These are phyloP conservation scores for Uronychia setigera DNA, from an alignment of 73 alveolate genomes.

Conservation along the genomic window DNA sequence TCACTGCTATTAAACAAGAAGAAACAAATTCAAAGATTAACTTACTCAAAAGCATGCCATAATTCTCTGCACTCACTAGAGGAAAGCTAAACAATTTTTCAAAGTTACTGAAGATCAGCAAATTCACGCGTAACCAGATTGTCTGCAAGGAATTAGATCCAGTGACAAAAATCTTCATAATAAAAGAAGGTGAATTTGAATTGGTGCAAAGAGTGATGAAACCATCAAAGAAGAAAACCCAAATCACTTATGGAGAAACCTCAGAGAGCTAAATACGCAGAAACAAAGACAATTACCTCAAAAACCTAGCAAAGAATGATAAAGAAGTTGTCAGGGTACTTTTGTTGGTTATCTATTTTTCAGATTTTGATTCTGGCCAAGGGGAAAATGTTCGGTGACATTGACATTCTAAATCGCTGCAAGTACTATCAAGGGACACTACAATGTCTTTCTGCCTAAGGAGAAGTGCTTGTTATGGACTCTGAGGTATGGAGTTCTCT, in stretches of 20 bases:
- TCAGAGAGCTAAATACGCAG: not conserved
- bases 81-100: constrained; percentile 24
- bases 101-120: constrained; percentile 18
- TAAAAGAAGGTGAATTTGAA: constrained; percentile 67
- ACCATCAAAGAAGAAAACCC: constrained; percentile 9
- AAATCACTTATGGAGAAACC: not conserved
- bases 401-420: not conserved
- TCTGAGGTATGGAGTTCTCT: no score
- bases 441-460: not conserved
- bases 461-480: no score
- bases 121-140: constrained; percentile 20
- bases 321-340: not conserved
- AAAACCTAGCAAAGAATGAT: not conserved
- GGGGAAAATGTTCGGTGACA: not conserved
- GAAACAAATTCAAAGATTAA: constrained; percentile 17
- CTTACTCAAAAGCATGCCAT: constrained; percentile 38
- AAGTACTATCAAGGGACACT: not conserved
- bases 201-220: constrained; percentile 32
- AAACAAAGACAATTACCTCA: not conserved
- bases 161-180: constrained; percentile 41
- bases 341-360: no score
- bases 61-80: constrained; percentile 34
- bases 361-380: not conserved
- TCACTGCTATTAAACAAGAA: constrained; percentile 34
- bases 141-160: constrained; percentile 47